These are phyloP conservation scores for Ottelia alismoides DNA, from an alignment of 106 monocot genomes.

Conservation along the genomic window DNA sequence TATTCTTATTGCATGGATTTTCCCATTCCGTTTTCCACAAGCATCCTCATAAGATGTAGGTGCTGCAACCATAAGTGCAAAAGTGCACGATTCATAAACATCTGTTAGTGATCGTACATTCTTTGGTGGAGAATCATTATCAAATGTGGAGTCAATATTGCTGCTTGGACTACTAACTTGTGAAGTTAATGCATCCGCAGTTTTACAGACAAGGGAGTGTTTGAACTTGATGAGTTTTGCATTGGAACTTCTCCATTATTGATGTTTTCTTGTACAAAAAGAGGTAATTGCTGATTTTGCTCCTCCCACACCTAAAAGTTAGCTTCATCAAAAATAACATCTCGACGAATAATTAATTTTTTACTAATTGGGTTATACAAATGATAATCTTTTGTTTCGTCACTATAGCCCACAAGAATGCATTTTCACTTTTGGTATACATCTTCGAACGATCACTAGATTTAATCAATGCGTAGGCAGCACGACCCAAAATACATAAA, in stretches of 20 bases:
- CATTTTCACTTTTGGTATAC: background rate
- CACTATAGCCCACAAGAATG: background rate
- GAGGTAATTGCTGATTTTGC: too few species aligned
- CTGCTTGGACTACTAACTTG: background rate
- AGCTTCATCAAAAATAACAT: conserved; percentile 1
- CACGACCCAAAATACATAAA: background rate
- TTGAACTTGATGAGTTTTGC: background rate
- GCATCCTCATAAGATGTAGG: conserved; percentile 3
- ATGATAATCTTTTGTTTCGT: conserved; percentile 2
- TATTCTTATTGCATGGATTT: background rate
- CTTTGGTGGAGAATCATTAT: background rate
- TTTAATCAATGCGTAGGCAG: background rate
- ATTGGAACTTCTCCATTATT: too few species aligned
- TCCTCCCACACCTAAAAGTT: background rate
- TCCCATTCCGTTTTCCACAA: too few species aligned
- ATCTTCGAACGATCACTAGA: background rate
- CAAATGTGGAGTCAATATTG: background rate
- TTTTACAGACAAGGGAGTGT: background rate
- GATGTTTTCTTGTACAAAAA: too few species aligned
- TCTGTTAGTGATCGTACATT: too few species aligned
- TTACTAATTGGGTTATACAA: conserved; percentile 1
- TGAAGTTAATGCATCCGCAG: background rate
- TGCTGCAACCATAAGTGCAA: background rate
- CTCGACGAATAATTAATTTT: background rate
- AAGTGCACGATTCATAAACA: conserved; percentile 5